Base-by-base conservation (phyloP, 2,329 filamentous ascomycete species). In the Leptographium lundbergii region DNA sequence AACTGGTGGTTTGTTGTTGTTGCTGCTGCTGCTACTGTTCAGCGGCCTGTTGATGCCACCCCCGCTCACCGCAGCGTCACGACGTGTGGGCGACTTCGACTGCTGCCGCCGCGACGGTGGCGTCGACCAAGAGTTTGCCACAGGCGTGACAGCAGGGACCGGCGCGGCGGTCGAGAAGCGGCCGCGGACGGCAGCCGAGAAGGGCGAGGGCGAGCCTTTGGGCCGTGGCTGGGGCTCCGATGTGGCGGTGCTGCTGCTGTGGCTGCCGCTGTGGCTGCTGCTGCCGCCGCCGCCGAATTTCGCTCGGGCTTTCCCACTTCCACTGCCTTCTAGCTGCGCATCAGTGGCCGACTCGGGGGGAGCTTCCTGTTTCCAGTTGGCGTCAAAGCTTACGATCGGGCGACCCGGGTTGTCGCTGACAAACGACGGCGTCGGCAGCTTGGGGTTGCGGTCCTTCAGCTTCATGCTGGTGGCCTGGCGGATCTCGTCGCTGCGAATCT, bases 361-460 rank as follows among this genome's bases (percentile, higher is more conserved):
- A 22, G 36, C 54, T 45, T 56, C 36, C 25, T 47, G 81, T 77
- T 84, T 87, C 85, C 89, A 96, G 70, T 87, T 82, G 68, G 82
- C 82, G 74, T 95, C 82, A 79, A 97, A 97, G 80, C 92, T 97
- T 79, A 97, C 92, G 77, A 97, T 97, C 63, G 92, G 92, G 69
- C 92, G 85, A 66, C 90, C 90, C 66, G 88, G 87, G 69, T 81
- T 88, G 75, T 96, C 88, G 75, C 91, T 96, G 72, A 97, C 91
- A 68, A 89, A 86, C 58, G 88, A 89, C 64, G 92, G 92, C 68
- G 87, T 92, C 32, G 91, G 92, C 62, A 97, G 78, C 69, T 89
- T 95, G 60, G 85, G 74, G 72, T 91, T 96, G 68, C 91, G 86
- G 72, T 96, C 90, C 70, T 85, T 91, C 63, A 94, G 77, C 69